phyloP scores from a whole-genome alignment of 129 eudicot genomes.

The Daucus carota region DH1_v3.0 NC_030383.2:45706001-45706500 shows the following conservation, averaged over 20 bases:
- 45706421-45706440: slow-evolving; percentile 60
- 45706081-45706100: background rate
- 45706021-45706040: too few relatives aligned
- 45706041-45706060: too few relatives aligned
- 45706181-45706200: background rate
- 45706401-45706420: slow-evolving; percentile 23
- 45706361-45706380: slow-evolving; percentile 26
- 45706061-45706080: background rate
- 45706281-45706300: slow-evolving; percentile 39
- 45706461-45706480: slow-evolving; percentile 33
- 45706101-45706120: slow-evolving; percentile 4
- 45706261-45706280: slow-evolving; percentile 26
- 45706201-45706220: background rate
- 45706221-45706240: slow-evolving; percentile 13
- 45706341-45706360: slow-evolving; percentile 27
- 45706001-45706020: too few relatives aligned
- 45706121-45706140: background rate
- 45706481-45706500: slow-evolving; percentile 22
- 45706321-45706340: slow-evolving; percentile 37
- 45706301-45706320: slow-evolving; percentile 12
- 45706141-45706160: slow-evolving; percentile 17
- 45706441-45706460: slow-evolving; percentile 21
- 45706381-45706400: slow-evolving; percentile 38
- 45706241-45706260: background rate
- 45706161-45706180: background rate